phyloP scores from a whole-genome alignment of 805 yeast species.

The Kodamaea jinghongensis region DNA sequence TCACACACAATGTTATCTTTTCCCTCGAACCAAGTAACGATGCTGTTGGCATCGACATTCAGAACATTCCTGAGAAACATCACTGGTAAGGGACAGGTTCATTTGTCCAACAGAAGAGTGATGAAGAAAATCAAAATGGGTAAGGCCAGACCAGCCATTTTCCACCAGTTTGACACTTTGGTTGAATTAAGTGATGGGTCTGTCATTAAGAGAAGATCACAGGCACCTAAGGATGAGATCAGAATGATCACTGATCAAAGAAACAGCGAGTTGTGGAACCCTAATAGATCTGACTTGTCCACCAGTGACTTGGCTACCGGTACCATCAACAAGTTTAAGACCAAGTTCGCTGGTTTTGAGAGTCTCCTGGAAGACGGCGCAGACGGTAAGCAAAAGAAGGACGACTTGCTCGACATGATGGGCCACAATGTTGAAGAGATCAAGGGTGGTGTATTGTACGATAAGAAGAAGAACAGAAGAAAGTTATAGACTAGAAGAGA shows the following conservation, averaged over 20 bases:
- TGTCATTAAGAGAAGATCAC: slow-evolving; percentile 77
- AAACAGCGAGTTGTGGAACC: slow-evolving; percentile 85
- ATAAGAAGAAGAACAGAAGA: slow-evolving; percentile 45
- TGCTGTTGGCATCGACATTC: background rate
- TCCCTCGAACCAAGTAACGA: background rate
- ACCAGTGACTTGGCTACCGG: slow-evolving; percentile 80
- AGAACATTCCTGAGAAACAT: slow-evolving; percentile 11
- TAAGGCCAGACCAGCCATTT: slow-evolving; percentile 90
- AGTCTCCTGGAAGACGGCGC: slow-evolving; percentile 25
- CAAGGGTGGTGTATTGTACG: slow-evolving; percentile 52
- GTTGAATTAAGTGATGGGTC: slow-evolving; percentile 96
- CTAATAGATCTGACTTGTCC: slow-evolving; percentile 72
- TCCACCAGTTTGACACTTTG: slow-evolving; percentile 80
- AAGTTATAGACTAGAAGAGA: too few species aligned
- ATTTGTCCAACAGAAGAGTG: slow-evolving; percentile 53
- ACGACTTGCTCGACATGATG: slow-evolving; percentile 58
- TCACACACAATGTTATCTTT: background rate
- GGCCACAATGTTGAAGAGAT: slow-evolving; percentile 56
- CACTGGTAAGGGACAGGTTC: slow-evolving; percentile 36
- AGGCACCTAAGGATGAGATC: slow-evolving; percentile 82
- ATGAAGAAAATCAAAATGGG: slow-evolving; percentile 70
- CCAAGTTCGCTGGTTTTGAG: slow-evolving; percentile 53
- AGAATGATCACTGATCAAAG: slow-evolving; percentile 87
- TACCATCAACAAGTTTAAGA: slow-evolving; percentile 69
- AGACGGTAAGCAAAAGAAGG: slow-evolving; percentile 20